These are phyloP conservation scores for Capniomyces stellatus DNA, from an alignment of 371 early-diverging fungal genomes.

Conservation along the genomic window DNA sequence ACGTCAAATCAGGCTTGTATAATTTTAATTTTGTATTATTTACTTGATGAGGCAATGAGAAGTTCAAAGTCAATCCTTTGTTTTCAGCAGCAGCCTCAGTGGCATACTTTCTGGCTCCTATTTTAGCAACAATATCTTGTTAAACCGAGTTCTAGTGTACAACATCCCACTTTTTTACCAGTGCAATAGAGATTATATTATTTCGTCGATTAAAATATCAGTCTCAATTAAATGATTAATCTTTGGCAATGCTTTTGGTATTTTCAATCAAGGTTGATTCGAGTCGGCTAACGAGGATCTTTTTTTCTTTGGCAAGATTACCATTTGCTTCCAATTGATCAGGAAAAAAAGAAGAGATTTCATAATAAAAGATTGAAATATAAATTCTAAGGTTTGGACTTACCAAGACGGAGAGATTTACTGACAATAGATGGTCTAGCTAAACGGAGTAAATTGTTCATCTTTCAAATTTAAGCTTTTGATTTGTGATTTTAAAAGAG, in stretches of 20 bases:
- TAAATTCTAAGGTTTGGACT: not conserved
- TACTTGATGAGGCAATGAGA: conserved; percentile 3
- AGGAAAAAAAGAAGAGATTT: not conserved
- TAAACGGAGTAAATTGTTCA: not conserved
- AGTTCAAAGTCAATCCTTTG: conserved; percentile 1
- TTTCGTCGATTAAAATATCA: no score
- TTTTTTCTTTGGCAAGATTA: no score
- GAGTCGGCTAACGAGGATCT: no score
- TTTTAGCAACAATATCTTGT: not conserved
- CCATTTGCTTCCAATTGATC: no score
- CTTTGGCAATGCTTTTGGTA: no score
- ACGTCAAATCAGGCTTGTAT: no score
- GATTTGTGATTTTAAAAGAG: no score
- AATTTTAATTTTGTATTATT: not conserved
- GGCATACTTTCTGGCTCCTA: not conserved
- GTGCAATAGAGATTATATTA: no score
- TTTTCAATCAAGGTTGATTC: no score
- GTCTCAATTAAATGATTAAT: no score
- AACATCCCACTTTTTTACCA: no score
- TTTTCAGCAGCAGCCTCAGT: not conserved
- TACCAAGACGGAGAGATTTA: not conserved
- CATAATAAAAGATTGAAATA: not conserved
- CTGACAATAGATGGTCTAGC: not conserved
- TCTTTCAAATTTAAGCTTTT: no score
- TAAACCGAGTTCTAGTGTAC: not conserved